Evolutionary conservation across 495 filamentous ascomycete species (phyloP).

Genomic region (Lasiosphaeria miniovina): DNA sequence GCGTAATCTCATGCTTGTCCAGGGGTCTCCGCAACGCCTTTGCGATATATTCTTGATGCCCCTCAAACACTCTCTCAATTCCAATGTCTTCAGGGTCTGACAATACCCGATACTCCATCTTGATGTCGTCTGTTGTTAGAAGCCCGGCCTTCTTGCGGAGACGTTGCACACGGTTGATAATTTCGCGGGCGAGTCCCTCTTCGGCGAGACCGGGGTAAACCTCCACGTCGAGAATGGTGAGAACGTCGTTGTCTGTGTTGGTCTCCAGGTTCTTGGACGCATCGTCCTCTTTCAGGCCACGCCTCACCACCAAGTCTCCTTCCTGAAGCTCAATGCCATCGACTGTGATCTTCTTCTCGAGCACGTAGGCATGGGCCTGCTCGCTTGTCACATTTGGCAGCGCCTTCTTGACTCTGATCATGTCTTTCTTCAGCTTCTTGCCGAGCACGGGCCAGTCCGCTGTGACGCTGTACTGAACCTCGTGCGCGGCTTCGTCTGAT

Average conservation of each 20-base stretch:
- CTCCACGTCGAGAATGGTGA: slow-evolving; percentile 41
- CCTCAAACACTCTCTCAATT: slow-evolving; percentile 69
- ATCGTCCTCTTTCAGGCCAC: slow-evolving; percentile 68
- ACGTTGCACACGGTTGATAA: slow-evolving; percentile 46
- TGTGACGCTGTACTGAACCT: slow-evolving; percentile 80
- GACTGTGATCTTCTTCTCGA: slow-evolving; percentile 67
- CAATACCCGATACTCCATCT: slow-evolving; percentile 44
- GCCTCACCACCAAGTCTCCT: slow-evolving; percentile 80
- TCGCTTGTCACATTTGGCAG: slow-evolving; percentile 75
- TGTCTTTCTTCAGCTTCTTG: slow-evolving; percentile 95
- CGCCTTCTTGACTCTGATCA: slow-evolving; percentile 83
- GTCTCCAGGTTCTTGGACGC: slow-evolving; percentile 70
- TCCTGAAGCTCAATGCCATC: slow-evolving; percentile 78
- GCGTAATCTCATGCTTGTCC: slow-evolving; percentile 66
- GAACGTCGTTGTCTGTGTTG: slow-evolving; percentile 66
- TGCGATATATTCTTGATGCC: slow-evolving; percentile 64
- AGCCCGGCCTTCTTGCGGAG: slow-evolving; percentile 46
- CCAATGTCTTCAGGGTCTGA: slow-evolving; percentile 75
- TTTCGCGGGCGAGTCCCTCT: slow-evolving; percentile 43
- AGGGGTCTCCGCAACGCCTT: slow-evolving; percentile 78
- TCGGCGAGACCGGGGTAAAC: slow-evolving; percentile 42
- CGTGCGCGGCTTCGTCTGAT: slow-evolving; percentile 83
- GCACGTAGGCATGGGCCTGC: slow-evolving; percentile 71
- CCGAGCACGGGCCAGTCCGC: slow-evolving; percentile 94
- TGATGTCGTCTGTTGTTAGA: slow-evolving; percentile 43